Conservation (phyloP, 2,329 filamentous ascomycete genomes). For the Aspergillus brasiliensis region DNA sequence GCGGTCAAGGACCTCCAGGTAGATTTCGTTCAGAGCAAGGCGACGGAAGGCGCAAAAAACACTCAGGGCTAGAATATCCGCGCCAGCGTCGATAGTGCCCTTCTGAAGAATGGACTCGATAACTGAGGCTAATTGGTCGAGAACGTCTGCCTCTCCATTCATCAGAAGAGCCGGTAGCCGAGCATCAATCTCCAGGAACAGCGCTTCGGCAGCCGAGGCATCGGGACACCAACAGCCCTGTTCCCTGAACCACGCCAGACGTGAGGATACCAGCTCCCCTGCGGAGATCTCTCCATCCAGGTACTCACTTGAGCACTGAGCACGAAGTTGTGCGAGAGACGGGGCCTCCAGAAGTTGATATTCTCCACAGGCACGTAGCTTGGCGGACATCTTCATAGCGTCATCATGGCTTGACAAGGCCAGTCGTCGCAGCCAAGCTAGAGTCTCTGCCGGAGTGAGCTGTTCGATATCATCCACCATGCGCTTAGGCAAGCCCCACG, state of each 20-base stretch:
- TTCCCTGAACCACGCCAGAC: constrained; percentile 45
- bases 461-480: constrained; percentile 38
- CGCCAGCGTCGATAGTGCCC: constrained; percentile 45
- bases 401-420: constrained; percentile 11
- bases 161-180: constrained; percentile 28
- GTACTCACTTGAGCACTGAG: constrained; percentile 41
- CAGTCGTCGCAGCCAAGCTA: constrained; percentile 22
- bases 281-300: constrained; percentile 42
- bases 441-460: constrained; percentile 36
- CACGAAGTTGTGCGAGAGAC: constrained; percentile 40
- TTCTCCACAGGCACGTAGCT: constrained; percentile 23
- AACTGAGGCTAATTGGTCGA: constrained; percentile 39
- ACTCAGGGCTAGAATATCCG: constrained; percentile 58
- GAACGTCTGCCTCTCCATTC: constrained; percentile 28
- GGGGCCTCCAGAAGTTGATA: constrained; percentile 34
- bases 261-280: constrained; percentile 38
- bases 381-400: constrained; percentile 7
- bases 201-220: constrained; percentile 28
- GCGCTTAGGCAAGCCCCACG: constrained; percentile 28
- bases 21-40: constrained; percentile 62
- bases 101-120: constrained; percentile 35
- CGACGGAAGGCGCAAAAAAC: constrained; percentile 60
- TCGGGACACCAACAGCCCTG: constrained; percentile 34
- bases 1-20: constrained; percentile 62
- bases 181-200: constrained; percentile 42